Evolutionary conservation across 371 early-diverging fungal species (phyloP), one percentile per base, ranked within the genome.

Genomic region (Saksenaea vasiformis): DNA sequence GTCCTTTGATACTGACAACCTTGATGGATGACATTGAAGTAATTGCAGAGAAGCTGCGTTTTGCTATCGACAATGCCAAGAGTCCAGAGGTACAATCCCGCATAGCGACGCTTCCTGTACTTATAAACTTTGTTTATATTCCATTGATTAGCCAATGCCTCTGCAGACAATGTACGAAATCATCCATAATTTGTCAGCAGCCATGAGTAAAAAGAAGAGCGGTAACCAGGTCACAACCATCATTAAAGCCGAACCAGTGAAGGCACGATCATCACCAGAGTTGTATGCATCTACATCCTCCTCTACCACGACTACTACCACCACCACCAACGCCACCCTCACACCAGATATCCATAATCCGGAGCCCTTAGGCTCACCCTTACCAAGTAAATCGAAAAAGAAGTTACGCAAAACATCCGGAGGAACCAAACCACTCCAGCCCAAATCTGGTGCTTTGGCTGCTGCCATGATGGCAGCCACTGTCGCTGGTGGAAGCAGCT

Each of bases 381-480:
- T 66, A 11, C 61, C 59, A 4, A 56, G 44, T 26, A 17, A 56
- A 7, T 60, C 73, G 39, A 44, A 71, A 15, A 75, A 72, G 26
- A 70, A 70, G 8, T 67, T 66, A 14, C 68, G 78, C 27, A 80
- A 80, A 39, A 62, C 67, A 10, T 72, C 74, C 17, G 72, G 63
- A 22, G 66, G 69, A 27, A 54, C n/a, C 13, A 65, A 56, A 28
- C 7, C 51, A 28, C 28, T 37, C 26, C 70, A 72, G 43, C 75
- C 79, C 5, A 81, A 76, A 62, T 71, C 77, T 3, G 81, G 81
- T 24, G 82, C 82, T 26, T 58, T 81, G 39, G 82, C 82, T 3
- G 77, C 82, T 9, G 82, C 82, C 13, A 77, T 81, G 77, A 81
- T 81, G 82, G 82, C 82, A 3, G 82, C 82, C 15, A 73, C 82